Conservation (phyloP, 495 filamentous ascomycete species). For the Hapsidospora chrysogenum region DNA sequence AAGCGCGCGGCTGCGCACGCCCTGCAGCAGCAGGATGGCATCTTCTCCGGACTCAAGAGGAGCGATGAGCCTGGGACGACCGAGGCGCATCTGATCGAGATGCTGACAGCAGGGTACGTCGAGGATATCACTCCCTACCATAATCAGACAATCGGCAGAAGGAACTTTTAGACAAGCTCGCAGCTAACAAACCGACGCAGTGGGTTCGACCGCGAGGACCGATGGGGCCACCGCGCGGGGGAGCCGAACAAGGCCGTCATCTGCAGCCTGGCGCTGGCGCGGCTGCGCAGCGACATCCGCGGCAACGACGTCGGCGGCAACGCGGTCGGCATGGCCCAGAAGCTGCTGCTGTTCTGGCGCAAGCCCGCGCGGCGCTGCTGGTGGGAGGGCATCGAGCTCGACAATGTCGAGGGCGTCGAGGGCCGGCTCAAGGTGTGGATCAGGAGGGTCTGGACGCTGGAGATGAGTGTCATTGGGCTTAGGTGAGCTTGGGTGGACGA, state of each 20-base stretch:
- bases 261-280: constrained; percentile 83
- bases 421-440: constrained; percentile 97
- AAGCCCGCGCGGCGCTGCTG: constrained; percentile 94
- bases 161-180: no score
- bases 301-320: constrained; percentile 60
- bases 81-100: constrained; percentile 97
- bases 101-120: constrained; percentile 91
- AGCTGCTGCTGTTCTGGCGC: constrained; percentile 93
- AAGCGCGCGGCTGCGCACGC: constrained; percentile 86
- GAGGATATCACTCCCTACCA: constrained; percentile 1
- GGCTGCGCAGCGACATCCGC: constrained; percentile 80
- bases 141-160: neutral
- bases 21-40: constrained; percentile 78
- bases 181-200: no score
- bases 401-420: constrained; percentile 76
- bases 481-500: no score
- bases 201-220: constrained; percentile 89
- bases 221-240: constrained; percentile 87
- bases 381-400: constrained; percentile 97
- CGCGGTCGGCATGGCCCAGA: constrained; percentile 95
- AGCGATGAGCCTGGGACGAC: constrained; percentile 94
- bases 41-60: constrained; percentile 85
- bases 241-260: constrained; percentile 98
- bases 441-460: constrained; percentile 90
- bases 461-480: constrained; percentile 94